Base-by-base conservation (phyloP, 2,329 filamentous ascomycete species). In the Fusarium vanettenii region DNA sequence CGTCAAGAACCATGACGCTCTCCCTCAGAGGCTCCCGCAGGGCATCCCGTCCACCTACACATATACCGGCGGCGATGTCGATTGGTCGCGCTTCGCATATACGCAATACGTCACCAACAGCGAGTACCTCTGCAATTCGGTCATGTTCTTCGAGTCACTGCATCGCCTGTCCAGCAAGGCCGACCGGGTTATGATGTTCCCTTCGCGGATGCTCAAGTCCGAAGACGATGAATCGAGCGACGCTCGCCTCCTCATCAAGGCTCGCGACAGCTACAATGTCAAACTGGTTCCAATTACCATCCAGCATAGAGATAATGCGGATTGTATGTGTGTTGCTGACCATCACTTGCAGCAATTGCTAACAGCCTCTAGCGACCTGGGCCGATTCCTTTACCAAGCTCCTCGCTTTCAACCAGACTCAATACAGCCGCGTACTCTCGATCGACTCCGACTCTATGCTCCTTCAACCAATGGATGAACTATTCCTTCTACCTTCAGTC, bases 361-460 rank as follows among this genome's bases (percentile, higher is more conserved):
- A 10, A 61, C 5, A 1, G 18, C n/a, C 5, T n/a, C 6, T 9
- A 82, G 85, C 82, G 25, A 90, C 90, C 2, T 93, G 91, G 91
- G 88, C 90, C 68, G 87, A 89, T 43, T 91, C 89, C 4, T 91
- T 91, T 76, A 92, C 91, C 25, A 94, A 94, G 79, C 87, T 93
- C 45, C 86, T 92, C 29, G 90, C 91, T 3, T 94, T 93, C 79
- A 91, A 91, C 68, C 89, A 92, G 63, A 89, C 89, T 1, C 86
- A 91, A 65, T 94, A 93, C 52, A 66, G 69, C 1, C 79, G 82
- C 0, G 84, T 87, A 1, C 73, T 85, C 8, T 89, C 91, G 59
- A 81, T 87, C 1, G 86, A 94, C 79, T 92, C 91, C 11, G 92
- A 94, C 78, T 85, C 89, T 27, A 87, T 89, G 1, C 82, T 94